phyloP scores from a whole-genome alignment of 345 rosid genomes.

The Syzygium grande region DNA sequence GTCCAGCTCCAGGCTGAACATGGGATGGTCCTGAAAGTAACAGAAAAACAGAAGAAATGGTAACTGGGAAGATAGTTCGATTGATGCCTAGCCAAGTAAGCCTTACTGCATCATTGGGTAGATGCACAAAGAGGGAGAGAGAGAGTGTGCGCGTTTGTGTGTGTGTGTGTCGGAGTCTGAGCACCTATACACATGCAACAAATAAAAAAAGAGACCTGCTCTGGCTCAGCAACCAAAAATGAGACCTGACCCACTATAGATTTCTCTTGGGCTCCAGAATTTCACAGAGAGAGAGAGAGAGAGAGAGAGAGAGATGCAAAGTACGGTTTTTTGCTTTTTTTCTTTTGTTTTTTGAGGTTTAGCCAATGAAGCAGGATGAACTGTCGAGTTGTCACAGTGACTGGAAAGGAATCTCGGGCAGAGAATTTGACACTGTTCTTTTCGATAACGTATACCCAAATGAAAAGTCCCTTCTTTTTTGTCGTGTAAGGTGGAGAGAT shows the following conservation, averaged over 20 bases:
- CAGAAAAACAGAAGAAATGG: not conserved
- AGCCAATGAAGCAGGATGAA: not conserved
- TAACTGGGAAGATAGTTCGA: not conserved
- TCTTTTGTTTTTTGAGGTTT: not conserved
- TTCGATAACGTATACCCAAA: not conserved
- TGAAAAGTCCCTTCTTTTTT: not conserved
- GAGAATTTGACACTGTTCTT: not conserved
- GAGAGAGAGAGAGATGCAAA: not conserved
- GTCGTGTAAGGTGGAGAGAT: not conserved
- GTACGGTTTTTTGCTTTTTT: not conserved
- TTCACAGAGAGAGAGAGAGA: not conserved
- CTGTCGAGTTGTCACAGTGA: not conserved
- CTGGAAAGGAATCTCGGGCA: not conserved
- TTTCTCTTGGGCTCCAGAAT: not conserved
- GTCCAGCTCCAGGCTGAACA: not conserved
- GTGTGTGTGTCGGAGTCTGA: not conserved
- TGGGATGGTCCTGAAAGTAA: not conserved
- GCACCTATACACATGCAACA: not conserved
- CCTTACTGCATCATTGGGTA: not conserved
- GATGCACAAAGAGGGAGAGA: not conserved
- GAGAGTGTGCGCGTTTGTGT: not conserved
- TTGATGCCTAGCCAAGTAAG: not conserved
- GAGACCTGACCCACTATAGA: not conserved
- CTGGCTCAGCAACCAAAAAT: not conserved
- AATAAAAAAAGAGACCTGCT: not conserved